phyloP scores from a whole-genome alignment of 768 basidiomycete genomes.

The Leccinum longicurvipes region DNA sequence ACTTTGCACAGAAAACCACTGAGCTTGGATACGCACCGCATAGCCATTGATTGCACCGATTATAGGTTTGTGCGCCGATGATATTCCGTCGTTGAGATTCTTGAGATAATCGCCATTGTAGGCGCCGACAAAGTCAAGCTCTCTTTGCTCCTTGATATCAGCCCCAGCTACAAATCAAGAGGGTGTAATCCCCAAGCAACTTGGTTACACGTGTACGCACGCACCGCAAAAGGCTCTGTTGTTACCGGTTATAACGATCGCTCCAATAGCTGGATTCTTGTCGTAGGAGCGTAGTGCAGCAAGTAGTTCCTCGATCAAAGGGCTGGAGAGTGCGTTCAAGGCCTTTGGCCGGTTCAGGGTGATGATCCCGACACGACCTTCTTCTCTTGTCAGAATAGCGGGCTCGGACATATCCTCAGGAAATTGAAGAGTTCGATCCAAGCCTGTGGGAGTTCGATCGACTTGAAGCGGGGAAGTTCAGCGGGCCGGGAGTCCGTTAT shows the following conservation, averaged over 20 bases:
- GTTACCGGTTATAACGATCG: conserved; percentile 89
- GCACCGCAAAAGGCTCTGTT: conserved; percentile 65
- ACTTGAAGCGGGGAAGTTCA: no score
- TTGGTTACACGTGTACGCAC: background rate
- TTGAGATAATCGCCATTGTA: conserved; percentile 45
- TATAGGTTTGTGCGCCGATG: conserved; percentile 74
- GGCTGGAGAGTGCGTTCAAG: conserved; percentile 79
- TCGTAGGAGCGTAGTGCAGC: conserved; percentile 66
- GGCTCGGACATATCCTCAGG: conserved; percentile 21
- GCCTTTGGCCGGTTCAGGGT: conserved; percentile 85
- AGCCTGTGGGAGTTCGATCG: no score
- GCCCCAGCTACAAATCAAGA: conserved; percentile 60
- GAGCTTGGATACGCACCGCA: conserved; percentile 48
- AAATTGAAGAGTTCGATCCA: background rate
- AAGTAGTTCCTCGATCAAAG: conserved; percentile 78
- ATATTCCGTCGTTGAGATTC: conserved; percentile 43
- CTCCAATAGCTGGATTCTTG: conserved; percentile 65
- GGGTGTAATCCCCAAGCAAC: background rate
- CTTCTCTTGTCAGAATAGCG: conserved; percentile 19
- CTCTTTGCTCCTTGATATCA: conserved; percentile 98
- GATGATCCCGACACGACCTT: conserved; percentile 45
- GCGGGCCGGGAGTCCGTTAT: background rate
- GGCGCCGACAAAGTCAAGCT: conserved; percentile 56
- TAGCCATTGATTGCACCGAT: conserved; percentile 93
- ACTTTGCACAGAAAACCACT: no score